A percentile compares a stretch with the other conserved stretches of the same genome.
phyloP scores from a whole-genome alignment of 2,329 filamentous ascomycete species.

The Keithomyces neogunnii region DNA sequence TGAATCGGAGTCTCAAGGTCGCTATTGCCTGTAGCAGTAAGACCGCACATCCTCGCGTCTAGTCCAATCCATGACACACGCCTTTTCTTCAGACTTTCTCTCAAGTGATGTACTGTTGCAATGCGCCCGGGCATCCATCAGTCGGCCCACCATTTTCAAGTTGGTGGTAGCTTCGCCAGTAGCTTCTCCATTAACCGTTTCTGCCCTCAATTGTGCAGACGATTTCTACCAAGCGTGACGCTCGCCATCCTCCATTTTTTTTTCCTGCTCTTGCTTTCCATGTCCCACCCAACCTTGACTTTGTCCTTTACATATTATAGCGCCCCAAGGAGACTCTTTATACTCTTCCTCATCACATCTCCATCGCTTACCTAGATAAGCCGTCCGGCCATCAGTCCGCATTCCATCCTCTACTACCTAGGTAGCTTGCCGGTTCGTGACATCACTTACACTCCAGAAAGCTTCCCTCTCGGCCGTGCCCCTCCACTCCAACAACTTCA shows the following conservation, averaged over 20 bases:
- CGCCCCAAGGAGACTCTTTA: background rate
- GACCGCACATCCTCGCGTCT: background rate
- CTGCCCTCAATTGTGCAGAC: background rate
- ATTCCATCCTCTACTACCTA: background rate
- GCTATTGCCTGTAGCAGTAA: slow-evolving; percentile 4
- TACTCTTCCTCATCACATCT: no score
- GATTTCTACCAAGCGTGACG: no score
- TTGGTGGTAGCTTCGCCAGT: background rate
- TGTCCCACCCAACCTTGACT: background rate
- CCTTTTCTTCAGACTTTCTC: background rate
- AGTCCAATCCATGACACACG: background rate
- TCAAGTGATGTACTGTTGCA: background rate
- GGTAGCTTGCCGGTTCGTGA: background rate
- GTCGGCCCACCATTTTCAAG: slow-evolving; percentile 3
- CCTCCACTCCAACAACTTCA: background rate
- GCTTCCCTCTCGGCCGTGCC: background rate
- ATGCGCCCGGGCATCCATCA: background rate
- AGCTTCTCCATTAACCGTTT: background rate
- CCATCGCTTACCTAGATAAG: background rate
- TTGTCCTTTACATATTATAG: background rate
- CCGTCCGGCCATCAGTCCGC: background rate
- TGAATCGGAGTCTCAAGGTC: background rate
- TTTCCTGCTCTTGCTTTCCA: background rate
- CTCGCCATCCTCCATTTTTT: no score
- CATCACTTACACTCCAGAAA: background rate